Evolutionary conservation across 345 rosid species (phyloP), one percentile per base, ranked within the genome.

Genomic region (Balakata baccata): DNA sequence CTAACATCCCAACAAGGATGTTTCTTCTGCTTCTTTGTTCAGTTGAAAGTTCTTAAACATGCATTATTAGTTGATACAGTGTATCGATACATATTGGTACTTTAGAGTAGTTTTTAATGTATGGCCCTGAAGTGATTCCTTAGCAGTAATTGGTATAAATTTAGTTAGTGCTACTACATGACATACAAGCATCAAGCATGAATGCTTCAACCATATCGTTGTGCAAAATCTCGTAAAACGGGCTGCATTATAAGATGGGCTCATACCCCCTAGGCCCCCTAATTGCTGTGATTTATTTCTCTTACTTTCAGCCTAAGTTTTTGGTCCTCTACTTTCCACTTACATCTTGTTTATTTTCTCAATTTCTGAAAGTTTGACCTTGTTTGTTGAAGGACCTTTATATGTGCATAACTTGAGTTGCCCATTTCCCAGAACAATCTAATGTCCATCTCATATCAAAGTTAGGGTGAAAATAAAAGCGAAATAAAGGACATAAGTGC

Each of bases 21-120:
- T n/a, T 64, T 52, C 70, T 64, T 38, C 61, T 58, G 22, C 6
- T 41, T 72, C n/a, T 46, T 53, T 74, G 38, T 11, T 45, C 38
- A 6, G 53, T 74, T 49, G 43, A 49, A 58, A 54, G 7, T 6
- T 11, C 11, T 39, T n/a, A 23, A 49, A 25, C 5, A 4, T 54
- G 64, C 60, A 2, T 56, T 65, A 3, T 43, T 38, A 61, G 75
- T 62, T 50, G 43, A 71, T 59, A 29, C 23, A 18, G 10, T 38
- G 20, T 39, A n/a, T 18, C 10, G 23, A 20, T 12, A 25, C 14
- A 3, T 69, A 23, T 11, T 18, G 4, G 8, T 38, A 41, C 50
- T 34, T 34, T n/a, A 49, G 8, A 4, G 37, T 37, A 18, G 9
- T 38, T 6, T 62, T 25, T 51, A 7, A 64, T n/a, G 11, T 49